Base-by-base conservation (phyloP, 257 asterid species). In the Knoxia roxburghii region DNA sequence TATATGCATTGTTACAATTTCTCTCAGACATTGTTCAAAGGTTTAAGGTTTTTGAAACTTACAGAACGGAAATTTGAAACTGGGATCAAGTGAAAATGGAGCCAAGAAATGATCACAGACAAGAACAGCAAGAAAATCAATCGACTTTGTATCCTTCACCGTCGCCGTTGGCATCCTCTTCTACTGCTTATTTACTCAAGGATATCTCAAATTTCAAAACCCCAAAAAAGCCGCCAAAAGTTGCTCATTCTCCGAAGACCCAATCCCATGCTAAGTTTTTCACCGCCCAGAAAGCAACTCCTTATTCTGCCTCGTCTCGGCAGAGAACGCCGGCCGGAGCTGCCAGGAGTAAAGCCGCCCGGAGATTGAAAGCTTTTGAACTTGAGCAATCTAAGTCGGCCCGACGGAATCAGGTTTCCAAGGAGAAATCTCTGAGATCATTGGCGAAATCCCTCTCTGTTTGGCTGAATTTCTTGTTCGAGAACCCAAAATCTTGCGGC, bases 381-480 rank as follows among this genome's bases (percentile, higher is more conserved):
- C 73, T 82, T 53, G 99, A 94, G 66, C 99, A 94, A 63, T 67
- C 79, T 46, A 94, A 87, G 72, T 94, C 99, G 4, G 90, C 96
- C 0, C 80, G 97, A 70, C 83, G 86, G 76, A 87, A 81, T 17
- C 93, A 85, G 67, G 75, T 26, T 9, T 82, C 76, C 62, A 94
- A 88, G 76, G 95, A 88, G 58, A 84, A 84, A 37, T 88, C 97
- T 0, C 64, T 90, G 64, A 83, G 81, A 58, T 84, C 95, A 1
- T 76, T 94, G 7, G 82, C 95, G 18, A 94, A 86, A 51, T 90
- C 99, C 11, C 89, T 94, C 26, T 77, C 92, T 0, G 96, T 90
- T 45, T 94, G 99, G 97, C 87, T 94, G 73, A 94, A 94, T 74
- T 94, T 94, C 66, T 68, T 94, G 68, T 83, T 88, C 26, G 89